Conservation (phyloP, 106 monocot genomes). For the Dendrobium officinale region DNA sequence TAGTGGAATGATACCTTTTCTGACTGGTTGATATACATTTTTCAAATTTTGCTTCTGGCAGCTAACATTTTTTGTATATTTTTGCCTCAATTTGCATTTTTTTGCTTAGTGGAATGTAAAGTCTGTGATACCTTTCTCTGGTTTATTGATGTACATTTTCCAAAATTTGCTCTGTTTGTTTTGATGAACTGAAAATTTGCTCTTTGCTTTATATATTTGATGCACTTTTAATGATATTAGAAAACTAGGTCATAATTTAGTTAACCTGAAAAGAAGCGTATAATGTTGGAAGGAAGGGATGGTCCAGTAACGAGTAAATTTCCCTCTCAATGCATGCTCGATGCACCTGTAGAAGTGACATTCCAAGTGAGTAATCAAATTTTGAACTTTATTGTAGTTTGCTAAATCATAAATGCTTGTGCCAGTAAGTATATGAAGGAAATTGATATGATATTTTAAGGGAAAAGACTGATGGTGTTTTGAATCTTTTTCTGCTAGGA, state of each 20-base stretch:
- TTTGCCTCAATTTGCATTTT: background rate
- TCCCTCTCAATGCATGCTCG: constrained; percentile 91
- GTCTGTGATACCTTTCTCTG: no score
- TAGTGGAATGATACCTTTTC: background rate
- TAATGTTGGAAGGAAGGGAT: constrained; percentile 93
- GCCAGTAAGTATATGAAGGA: background rate
- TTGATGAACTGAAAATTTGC: background rate
- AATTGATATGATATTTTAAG: background rate
- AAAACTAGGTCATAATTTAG: background rate
- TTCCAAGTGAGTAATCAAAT: constrained; percentile 1
- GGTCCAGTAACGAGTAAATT: constrained; percentile 80
- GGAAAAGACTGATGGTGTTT: background rate
- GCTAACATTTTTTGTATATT: no score
- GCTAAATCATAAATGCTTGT: background rate
- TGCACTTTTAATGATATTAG: background rate
- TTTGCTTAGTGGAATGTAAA: background rate
- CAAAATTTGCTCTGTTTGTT: background rate
- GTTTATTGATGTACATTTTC: background rate
- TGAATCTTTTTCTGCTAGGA: background rate
- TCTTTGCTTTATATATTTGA: background rate
- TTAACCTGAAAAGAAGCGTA: constrained; percentile 90
- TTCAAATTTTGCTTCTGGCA: background rate
- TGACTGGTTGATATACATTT: background rate
- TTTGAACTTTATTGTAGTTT: background rate
- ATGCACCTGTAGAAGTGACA: constrained; percentile 59